These are phyloP conservation scores for Fusarium sororula DNA, from an alignment of 2,329 filamentous ascomycete genomes.

Conservation along the genomic window DNA sequence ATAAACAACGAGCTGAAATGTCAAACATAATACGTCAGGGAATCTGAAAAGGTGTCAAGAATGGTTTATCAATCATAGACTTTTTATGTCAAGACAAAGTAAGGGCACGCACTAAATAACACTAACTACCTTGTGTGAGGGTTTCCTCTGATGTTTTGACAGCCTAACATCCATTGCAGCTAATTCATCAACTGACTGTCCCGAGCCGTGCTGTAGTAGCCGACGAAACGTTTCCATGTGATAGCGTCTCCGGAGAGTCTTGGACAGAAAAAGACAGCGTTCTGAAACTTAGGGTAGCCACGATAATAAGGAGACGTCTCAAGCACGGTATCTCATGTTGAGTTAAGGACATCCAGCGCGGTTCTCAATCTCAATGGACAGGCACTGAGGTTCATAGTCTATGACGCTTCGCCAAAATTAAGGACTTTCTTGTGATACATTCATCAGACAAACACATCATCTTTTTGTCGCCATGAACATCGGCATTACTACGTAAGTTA, in stretches of 20 bases:
- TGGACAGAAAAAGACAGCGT: background rate
- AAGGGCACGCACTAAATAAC: background rate
- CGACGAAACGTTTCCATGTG: conserved; percentile 32
- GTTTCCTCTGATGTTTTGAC: background rate
- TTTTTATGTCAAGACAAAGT: conserved; percentile 9
- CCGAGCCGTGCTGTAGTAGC: background rate
- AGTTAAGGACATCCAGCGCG: background rate
- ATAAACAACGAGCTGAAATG: conserved; percentile 1
- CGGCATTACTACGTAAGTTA: background rate
- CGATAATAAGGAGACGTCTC: background rate
- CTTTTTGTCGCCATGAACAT: background rate
- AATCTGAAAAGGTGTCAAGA: background rate
- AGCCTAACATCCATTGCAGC: background rate
- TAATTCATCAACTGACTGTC: background rate
- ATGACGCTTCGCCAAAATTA: background rate
- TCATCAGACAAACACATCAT: background rate
- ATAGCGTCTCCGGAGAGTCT: background rate
- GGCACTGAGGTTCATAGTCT: background rate
- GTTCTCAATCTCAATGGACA: background rate
- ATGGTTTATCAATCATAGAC: background rate
- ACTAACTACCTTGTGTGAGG: background rate
- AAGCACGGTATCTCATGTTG: no score
- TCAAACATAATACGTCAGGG: conserved; percentile 35
- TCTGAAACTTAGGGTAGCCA: background rate
- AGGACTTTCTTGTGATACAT: background rate